These are phyloP conservation scores for Pythium monospermum DNA, from an alignment of 352 stramenopile species.

Conservation along the genomic window DNA sequence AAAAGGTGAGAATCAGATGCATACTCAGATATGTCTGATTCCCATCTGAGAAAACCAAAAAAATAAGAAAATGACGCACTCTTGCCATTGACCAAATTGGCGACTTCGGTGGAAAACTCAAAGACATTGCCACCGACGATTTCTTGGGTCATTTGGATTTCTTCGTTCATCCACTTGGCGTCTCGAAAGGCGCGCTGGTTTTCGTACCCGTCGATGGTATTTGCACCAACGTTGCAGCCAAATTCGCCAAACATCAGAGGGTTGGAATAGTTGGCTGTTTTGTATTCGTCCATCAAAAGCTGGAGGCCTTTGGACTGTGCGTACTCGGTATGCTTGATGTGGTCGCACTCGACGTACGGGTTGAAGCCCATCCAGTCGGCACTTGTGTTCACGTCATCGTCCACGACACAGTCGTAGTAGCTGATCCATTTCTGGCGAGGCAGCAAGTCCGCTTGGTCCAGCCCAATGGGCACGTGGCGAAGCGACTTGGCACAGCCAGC, in stretches of 20 bases:
- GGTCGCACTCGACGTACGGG: not conserved
- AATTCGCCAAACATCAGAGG: conserved; percentile 82
- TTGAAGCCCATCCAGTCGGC: conserved; percentile 88
- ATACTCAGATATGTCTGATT: too few relatives aligned
- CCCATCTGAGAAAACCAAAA: too few relatives aligned
- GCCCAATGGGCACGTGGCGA: conserved; percentile 74
- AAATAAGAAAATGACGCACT: too few relatives aligned
- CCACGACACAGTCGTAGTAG: conserved; percentile 86
- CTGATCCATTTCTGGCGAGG: conserved; percentile 64
- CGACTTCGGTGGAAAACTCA: conserved; percentile 77
- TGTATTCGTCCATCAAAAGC: conserved; percentile 55
- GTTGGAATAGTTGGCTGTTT: conserved; percentile 50
- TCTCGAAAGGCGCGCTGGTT: conserved; percentile 65
- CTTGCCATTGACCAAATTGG: too few relatives aligned
- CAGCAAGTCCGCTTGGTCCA: conserved; percentile 66
- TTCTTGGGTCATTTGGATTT: conserved; percentile 37
- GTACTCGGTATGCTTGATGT: not conserved
- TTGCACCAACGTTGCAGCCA: conserved; percentile 63
- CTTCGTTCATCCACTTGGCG: conserved; percentile 46
- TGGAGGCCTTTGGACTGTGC: conserved; percentile 25
- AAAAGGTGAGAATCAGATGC: too few relatives aligned
- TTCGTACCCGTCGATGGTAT: conserved; percentile 50
- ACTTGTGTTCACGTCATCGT: conserved; percentile 69
- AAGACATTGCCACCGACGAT: conserved; percentile 76
- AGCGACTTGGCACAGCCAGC: conserved; percentile 40